Percentiles rank a stretch among this genome's conserved stretches.
These are phyloP conservation scores for Calonectria leucothoes DNA, from an alignment of 2,329 filamentous ascomycete species.

Conservation along the genomic window DNA sequence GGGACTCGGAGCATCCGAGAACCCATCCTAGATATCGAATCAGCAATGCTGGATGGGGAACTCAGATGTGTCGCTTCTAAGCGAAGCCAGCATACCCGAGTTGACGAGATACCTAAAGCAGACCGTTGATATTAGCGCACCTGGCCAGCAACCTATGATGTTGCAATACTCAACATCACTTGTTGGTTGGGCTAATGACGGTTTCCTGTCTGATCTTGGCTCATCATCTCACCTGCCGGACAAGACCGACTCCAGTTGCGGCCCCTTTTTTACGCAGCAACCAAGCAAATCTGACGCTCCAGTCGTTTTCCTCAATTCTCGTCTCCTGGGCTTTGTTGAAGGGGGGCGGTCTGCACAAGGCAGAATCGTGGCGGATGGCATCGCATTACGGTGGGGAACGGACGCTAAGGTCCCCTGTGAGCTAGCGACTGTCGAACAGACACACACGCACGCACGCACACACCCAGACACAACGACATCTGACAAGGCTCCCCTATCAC, in stretches of 20 bases:
- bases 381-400: slow-evolving; percentile 12
- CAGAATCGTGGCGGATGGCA: not conserved
- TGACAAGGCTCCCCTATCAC: not conserved
- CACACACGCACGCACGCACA: too few relatives aligned
- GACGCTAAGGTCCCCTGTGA: not conserved
- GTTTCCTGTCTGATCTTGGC: slow-evolving; percentile 7
- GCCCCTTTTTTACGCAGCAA: slow-evolving; percentile 23
- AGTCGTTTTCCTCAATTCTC: not conserved
- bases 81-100: not conserved
- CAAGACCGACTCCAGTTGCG: not conserved
- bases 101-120: not conserved
- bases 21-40: not conserved
- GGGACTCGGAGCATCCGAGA: not conserved
- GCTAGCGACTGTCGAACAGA: not conserved
- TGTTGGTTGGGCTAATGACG: not conserved
- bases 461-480: slow-evolving; percentile 10
- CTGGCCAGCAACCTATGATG: slow-evolving; percentile 11
- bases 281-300: not conserved
- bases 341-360: slow-evolving; percentile 6
- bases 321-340: not conserved
- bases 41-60: not conserved
- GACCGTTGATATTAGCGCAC: slow-evolving; percentile 11
- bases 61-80: not conserved
- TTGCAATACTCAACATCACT: not conserved
- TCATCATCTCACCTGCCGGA: slow-evolving; percentile 4